A percentile compares a stretch with the other conserved stretches of the same genome.
These are phyloP conservation scores for Monosporascus sp. DNA, from an alignment of 2,329 filamentous ascomycete species.

Conservation along the genomic window DNA sequence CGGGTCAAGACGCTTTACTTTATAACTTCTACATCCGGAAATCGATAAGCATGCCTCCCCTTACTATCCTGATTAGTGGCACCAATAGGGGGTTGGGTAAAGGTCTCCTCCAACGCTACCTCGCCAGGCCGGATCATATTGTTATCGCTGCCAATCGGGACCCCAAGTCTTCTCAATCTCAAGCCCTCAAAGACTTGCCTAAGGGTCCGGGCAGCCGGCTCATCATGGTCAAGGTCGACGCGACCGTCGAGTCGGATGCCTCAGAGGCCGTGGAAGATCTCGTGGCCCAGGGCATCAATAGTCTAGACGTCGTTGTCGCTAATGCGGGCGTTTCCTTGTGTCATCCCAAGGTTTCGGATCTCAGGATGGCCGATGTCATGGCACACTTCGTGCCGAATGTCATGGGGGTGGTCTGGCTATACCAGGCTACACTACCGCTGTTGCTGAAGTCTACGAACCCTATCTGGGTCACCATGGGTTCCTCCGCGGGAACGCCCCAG, in stretches of 20 bases:
- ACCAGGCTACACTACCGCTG: slow-evolving; percentile 35
- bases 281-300: slow-evolving; percentile 23
- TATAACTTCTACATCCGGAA: too few relatives aligned
- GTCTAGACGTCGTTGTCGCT: slow-evolving; percentile 40
- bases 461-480: slow-evolving; percentile 32
- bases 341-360: slow-evolving; percentile 17
- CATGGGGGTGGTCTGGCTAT: slow-evolving; percentile 33
- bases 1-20: too few relatives aligned
- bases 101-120: slow-evolving; percentile 18
- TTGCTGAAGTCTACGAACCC: slow-evolving; percentile 27
- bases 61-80: slow-evolving; percentile 3
- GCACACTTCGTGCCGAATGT: slow-evolving; percentile 37
- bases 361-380: slow-evolving; percentile 28
- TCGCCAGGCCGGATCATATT: slow-evolving; percentile 47
- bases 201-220: slow-evolving; percentile 23
- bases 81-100: slow-evolving; percentile 22
- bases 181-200: slow-evolving; percentile 22
- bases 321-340: slow-evolving; percentile 30
- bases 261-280: slow-evolving; percentile 24
- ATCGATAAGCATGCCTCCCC: too few relatives aligned
- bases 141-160: slow-evolving; percentile 24
- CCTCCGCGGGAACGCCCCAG: slow-evolving; percentile 11
- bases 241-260: slow-evolving; percentile 21
- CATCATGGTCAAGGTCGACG: slow-evolving; percentile 33
- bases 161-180: slow-evolving; percentile 5